These are phyloP conservation scores for Akanthomyces muscarius DNA, from an alignment of 2,329 filamentous ascomycete species.

Conservation along the genomic window DNA sequence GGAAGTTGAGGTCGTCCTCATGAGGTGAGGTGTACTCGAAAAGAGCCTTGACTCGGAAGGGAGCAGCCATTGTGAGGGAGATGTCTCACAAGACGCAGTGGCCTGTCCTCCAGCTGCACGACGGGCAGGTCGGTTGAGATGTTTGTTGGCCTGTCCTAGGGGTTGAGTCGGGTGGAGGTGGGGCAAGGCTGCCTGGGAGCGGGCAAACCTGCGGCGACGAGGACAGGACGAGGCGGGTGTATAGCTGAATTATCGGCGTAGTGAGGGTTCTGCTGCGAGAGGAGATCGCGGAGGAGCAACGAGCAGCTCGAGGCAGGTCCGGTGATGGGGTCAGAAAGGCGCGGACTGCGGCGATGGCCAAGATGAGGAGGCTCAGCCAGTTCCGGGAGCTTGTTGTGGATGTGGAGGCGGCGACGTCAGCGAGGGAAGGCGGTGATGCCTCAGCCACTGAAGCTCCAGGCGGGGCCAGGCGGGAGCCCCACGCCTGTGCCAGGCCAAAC, in stretches of 20 bases:
- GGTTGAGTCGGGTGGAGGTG: conserved; percentile 10
- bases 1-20: conserved; percentile 90
- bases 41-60: conserved; percentile 92
- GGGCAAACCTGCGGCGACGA: background rate
- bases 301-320: background rate
- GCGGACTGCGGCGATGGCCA: background rate
- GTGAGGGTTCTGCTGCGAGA: background rate
- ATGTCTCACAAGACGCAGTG: conserved; percentile 18
- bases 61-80: conserved; percentile 60
- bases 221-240: background rate
- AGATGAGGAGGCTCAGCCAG: conserved; percentile 17
- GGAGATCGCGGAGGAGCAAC: background rate
- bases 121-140: conserved; percentile 12
- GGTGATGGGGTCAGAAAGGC: conserved; percentile 2
- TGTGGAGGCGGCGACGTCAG: conserved; percentile 19
- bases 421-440: conserved; percentile 19
- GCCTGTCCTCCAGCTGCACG: conserved; percentile 10
- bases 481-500: background rate
- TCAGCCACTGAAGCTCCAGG: conserved; percentile 16
- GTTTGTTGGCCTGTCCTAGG: conserved; percentile 17
- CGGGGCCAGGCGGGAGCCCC: conserved; percentile 5
- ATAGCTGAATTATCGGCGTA: background rate
- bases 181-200: conserved; percentile 12
- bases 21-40: conserved; percentile 92
- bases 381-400: conserved; percentile 14